These are phyloP conservation scores for Paramyrothecium sp. DNA, from an alignment of 2,329 filamentous ascomycete species.

Conservation along the genomic window DNA sequence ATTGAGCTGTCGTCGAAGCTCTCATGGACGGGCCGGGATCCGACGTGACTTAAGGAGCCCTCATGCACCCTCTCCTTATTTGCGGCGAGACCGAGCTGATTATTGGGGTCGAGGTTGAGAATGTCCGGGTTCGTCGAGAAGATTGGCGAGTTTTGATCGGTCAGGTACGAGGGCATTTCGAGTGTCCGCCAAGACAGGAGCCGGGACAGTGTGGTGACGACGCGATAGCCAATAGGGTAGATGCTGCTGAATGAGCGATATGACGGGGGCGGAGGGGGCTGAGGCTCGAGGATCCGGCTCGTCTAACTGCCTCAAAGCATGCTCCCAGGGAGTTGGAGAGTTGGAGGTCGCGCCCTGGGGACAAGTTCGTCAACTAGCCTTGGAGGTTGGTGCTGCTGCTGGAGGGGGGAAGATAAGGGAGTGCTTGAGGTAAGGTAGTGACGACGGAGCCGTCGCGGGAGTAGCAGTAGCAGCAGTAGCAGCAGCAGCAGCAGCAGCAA, in stretches of 20 bases:
- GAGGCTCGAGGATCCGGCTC: neutral
- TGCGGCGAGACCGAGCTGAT: constrained; percentile 31
- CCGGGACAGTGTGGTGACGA: neutral
- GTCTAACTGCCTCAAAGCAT: neutral
- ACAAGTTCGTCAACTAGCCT: no score
- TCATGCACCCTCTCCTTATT: constrained; percentile 33
- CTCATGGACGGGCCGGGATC: constrained; percentile 46
- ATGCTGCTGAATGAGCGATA: constrained; percentile 1
- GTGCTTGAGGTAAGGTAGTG: neutral
- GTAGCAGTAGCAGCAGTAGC: neutral
- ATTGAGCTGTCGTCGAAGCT: constrained; percentile 55
- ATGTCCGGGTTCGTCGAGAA: constrained; percentile 41
- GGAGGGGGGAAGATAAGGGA: neutral
- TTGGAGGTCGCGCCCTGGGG: no score
- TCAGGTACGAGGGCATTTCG: constrained; percentile 56
- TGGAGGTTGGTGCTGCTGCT: neutral
- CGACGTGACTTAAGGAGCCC: constrained; percentile 35
- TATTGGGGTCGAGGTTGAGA: constrained; percentile 41
- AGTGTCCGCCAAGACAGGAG: constrained; percentile 17
- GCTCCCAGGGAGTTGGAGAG: neutral
- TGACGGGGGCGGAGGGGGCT: neutral
- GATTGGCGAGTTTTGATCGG: constrained; percentile 42
- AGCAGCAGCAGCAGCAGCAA: no score
- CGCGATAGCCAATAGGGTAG: neutral
- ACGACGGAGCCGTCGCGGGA: neutral